Percentiles rank a stretch among this genome's conserved stretches.
These are phyloP conservation scores for Venturia effusa DNA, from an alignment of 2,329 filamentous ascomycete species.

Conservation along the genomic window DNA sequence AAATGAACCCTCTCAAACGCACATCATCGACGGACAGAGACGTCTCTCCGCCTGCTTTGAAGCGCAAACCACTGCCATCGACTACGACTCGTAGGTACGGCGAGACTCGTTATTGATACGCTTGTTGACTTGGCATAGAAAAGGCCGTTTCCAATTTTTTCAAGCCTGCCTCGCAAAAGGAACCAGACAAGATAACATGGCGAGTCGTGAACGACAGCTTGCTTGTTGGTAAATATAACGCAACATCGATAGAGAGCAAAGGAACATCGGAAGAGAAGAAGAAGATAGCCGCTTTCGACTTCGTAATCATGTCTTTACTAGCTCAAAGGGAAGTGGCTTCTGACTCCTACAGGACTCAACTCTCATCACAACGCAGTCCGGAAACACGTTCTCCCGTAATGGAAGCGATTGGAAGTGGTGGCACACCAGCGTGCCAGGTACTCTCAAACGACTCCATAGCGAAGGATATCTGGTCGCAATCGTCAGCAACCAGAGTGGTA, in stretches of 20 bases:
- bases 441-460: conserved; percentile 55
- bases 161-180: conserved; percentile 74
- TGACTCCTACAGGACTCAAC: conserved; percentile 61
- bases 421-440: conserved; percentile 58
- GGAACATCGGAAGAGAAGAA: conserved; percentile 12
- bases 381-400: conserved; percentile 63
- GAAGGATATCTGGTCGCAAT: conserved; percentile 66
- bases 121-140: conserved; percentile 33
- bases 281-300: conserved; percentile 54
- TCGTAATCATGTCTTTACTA: conserved; percentile 17
- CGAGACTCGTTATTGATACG: not conserved
- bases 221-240: conserved; percentile 62
- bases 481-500: conserved; percentile 79
- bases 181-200: conserved; percentile 67
- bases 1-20: conserved; percentile 7
- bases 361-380: conserved; percentile 67
- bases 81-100: not conserved
- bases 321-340: not conserved
- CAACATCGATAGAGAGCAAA: conserved; percentile 19
- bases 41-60: conserved; percentile 8
- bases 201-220: conserved; percentile 54
- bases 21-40: not conserved
- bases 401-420: conserved; percentile 92
- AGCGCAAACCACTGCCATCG: conserved; percentile 3
- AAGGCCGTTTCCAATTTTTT: conserved; percentile 75